Evolutionary conservation across 495 filamentous ascomycete genomes (phyloP).

Genomic region (Hypomontagnella submonticulosa): DNA sequence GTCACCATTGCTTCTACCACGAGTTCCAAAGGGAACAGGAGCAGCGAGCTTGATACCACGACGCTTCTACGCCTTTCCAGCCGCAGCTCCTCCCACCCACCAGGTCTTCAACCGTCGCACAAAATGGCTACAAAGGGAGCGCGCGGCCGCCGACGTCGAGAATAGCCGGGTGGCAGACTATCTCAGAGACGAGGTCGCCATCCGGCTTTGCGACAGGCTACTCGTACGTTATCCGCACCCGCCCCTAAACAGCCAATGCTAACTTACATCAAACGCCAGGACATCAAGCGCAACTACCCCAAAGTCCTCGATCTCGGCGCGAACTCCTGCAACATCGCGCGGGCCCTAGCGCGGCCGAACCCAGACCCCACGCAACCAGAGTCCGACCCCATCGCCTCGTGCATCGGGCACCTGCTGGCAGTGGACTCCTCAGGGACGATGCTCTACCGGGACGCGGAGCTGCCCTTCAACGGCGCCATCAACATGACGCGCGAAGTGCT

Average conservation of each 20-base stretch:
- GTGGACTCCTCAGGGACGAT: slow-evolving; percentile 82
- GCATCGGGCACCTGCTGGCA: slow-evolving; percentile 77
- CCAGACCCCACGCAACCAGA: slow-evolving; percentile 64
- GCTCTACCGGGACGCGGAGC: slow-evolving; percentile 82
- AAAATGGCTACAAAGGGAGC: slow-evolving; percentile 92
- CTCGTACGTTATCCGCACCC: slow-evolving; percentile 66
- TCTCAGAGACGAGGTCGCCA: slow-evolving; percentile 89
- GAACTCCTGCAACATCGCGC: slow-evolving; percentile 94
- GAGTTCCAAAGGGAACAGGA: slow-evolving; percentile 17
- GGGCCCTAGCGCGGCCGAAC: slow-evolving; percentile 74
- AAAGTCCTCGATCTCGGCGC: slow-evolving; percentile 93
- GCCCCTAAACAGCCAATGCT: slow-evolving; percentile 7
- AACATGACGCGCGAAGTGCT: slow-evolving; percentile 77
- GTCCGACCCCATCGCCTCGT: slow-evolving; percentile 71
- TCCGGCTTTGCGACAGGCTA: slow-evolving; percentile 84
- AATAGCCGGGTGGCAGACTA: slow-evolving; percentile 85
- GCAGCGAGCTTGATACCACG: slow-evolving; percentile 25
- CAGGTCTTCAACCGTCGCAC: slow-evolving; percentile 90
- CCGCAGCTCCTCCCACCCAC: slow-evolving; percentile 76
- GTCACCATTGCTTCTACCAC: slow-evolving; percentile 19
- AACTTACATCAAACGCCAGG: slow-evolving; percentile 58
- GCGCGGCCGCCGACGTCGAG: slow-evolving; percentile 77
- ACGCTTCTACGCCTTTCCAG: slow-evolving; percentile 78
- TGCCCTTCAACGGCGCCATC: slow-evolving; percentile 79
- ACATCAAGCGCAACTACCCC: slow-evolving; percentile 89